These are phyloP conservation scores for Trichoderma arundinaceum DNA, from an alignment of 2,329 filamentous ascomycete species.

Conservation along the genomic window DNA sequence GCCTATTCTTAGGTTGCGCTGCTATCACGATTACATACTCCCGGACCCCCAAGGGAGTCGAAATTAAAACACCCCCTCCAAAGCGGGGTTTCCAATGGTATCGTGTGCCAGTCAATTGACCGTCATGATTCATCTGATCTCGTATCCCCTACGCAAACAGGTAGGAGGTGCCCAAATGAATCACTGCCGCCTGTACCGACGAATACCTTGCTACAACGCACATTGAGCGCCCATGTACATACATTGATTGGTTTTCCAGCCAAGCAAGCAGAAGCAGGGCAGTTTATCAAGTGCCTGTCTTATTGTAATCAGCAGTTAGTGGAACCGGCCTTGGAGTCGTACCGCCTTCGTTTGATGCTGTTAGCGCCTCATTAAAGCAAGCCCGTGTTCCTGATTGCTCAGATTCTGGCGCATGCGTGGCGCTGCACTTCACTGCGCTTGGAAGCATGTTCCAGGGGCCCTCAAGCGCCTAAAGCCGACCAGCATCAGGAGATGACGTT, in stretches of 20 bases:
- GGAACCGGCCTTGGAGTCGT: too few relatives aligned
- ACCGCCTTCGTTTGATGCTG: not conserved
- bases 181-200: too few relatives aligned
- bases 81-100: conserved; percentile 12
- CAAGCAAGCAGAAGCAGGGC: too few relatives aligned
- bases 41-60: not conserved
- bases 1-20: not conserved
- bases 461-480: conserved; percentile 3
- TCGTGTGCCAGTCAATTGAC: conserved; percentile 3
- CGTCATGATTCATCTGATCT: not conserved
- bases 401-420: conserved; percentile 4
- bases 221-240: too few relatives aligned
- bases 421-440: conserved; percentile 21
- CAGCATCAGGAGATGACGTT: conserved; percentile 22
- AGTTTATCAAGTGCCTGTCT: too few relatives aligned
- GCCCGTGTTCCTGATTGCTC: conserved; percentile 15
- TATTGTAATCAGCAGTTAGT: too few relatives aligned
- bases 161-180: too few relatives aligned
- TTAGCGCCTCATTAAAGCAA: conserved; percentile 6
- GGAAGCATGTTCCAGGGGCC: conserved; percentile 12
- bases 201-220: too few relatives aligned
- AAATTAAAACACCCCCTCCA: conserved; percentile 15
- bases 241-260: too few relatives aligned
- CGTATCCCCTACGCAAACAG: not conserved
- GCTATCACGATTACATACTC: not conserved